Evolutionary conservation across 2,329 filamentous ascomycete genomes (phyloP).

Genomic region (Sporothrix pseudoabietina): DNA sequence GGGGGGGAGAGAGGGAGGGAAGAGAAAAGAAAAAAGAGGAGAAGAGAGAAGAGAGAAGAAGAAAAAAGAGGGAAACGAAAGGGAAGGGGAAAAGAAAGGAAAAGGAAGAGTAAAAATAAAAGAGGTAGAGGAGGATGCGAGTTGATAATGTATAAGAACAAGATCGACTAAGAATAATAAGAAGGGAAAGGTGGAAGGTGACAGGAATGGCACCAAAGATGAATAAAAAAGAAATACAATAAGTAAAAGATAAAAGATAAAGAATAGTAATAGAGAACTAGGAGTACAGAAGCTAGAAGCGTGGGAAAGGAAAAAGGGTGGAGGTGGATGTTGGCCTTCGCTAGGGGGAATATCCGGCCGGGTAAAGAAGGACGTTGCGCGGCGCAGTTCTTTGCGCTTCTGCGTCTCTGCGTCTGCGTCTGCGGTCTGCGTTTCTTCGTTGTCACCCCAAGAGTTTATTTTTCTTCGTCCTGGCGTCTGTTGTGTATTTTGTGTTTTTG

Average conservation of each 20-base stretch:
- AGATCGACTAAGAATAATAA: conserved; percentile 7
- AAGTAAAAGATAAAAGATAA: not conserved
- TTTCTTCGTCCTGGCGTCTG: conserved; percentile 4
- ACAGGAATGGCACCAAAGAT: not conserved
- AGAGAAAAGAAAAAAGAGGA: not conserved
- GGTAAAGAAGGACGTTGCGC: conserved; percentile 32
- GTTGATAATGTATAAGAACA: not conserved
- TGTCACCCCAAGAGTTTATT: not conserved
- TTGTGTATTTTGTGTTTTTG: conserved; percentile 4
- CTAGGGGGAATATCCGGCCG: conserved; percentile 32
- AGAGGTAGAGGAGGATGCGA: not conserved
- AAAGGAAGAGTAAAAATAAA: conserved; percentile 12
- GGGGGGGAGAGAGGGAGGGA: not conserved
- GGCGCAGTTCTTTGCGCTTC: conserved; percentile 25
- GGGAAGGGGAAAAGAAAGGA: conserved; percentile 1
- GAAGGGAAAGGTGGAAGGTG: not conserved
- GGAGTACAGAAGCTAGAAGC: not conserved
- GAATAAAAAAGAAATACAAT: conserved; percentile 17
- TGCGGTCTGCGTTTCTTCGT: not conserved
- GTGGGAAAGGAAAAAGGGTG: conserved; percentile 20
- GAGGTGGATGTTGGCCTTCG: conserved; percentile 29
- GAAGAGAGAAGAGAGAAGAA: not conserved
- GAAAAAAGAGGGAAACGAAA: not conserved
- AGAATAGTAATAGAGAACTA: conserved; percentile 13
- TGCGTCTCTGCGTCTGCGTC: not conserved